Evolutionary conservation across 2,329 filamentous ascomycete species (phyloP).

Genomic region (Calycina marina): DNA sequence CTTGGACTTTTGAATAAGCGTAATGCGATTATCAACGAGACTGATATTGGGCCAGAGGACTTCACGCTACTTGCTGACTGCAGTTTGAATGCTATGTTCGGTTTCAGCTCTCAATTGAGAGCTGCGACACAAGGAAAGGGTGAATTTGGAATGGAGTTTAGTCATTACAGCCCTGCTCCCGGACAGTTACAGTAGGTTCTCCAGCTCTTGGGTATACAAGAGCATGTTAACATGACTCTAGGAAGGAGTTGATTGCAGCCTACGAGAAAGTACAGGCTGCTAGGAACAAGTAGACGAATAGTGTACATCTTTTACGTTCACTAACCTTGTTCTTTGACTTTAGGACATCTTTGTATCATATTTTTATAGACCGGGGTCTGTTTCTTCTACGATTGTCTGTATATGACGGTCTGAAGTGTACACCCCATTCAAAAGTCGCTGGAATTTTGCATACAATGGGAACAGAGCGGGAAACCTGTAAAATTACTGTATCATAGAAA

Average conservation of each 20-base stretch:
- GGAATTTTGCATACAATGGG: too few relatives aligned
- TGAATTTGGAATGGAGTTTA: slow-evolving; percentile 98
- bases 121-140: slow-evolving; percentile 96
- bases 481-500: too few relatives aligned
- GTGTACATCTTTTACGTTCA: too few relatives aligned
- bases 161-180: slow-evolving; percentile 80
- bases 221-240: slow-evolving; percentile 10
- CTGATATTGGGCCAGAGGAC: slow-evolving; percentile 84
- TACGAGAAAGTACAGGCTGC: slow-evolving; percentile 52
- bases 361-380: too few relatives aligned
- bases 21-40: slow-evolving; percentile 87
- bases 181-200: slow-evolving; percentile 70
- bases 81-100: slow-evolving; percentile 94
- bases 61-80: slow-evolving; percentile 89
- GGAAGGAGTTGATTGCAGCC: slow-evolving; percentile 52
- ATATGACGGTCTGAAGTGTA: too few relatives aligned
- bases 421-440: too few relatives aligned
- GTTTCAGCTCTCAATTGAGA: slow-evolving; percentile 80
- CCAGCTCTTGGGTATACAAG: not conserved
- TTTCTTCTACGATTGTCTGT: too few relatives aligned
- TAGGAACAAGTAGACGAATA: slow-evolving; percentile 23
- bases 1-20: slow-evolving; percentile 95
- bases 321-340: too few relatives aligned
- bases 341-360: too few relatives aligned
- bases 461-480: too few relatives aligned